Conservation (phyloP, 345 rosid genomes). For the Lepidium aucheri region DNA sequence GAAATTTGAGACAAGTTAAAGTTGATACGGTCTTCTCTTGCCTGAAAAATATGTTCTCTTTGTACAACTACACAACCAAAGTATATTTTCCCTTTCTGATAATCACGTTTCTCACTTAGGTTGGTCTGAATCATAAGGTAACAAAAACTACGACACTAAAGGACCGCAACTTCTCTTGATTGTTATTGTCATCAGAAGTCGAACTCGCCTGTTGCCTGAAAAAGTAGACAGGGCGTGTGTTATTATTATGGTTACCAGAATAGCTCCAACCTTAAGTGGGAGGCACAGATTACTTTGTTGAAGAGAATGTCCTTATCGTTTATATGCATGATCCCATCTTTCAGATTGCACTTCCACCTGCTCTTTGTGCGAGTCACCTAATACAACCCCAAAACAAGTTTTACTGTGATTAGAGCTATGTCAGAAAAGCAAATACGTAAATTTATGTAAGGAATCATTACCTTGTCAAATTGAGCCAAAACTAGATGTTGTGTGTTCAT, state of each 20-base stretch:
- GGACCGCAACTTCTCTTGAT: not conserved
- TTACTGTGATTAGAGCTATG: not conserved
- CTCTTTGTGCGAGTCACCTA: conserved; percentile 97
- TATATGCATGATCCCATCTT: conserved; percentile 97
- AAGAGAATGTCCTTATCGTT: conserved; percentile 88
- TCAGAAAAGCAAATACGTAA: not conserved
- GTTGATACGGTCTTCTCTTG: not conserved
- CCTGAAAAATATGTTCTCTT: conserved; percentile 41
- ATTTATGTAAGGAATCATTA: conserved; percentile 15
- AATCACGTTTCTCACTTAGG: conserved; percentile 21
- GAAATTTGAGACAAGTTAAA: not conserved
- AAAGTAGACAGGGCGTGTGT: not conserved
- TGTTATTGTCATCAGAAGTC: conserved; percentile 54
- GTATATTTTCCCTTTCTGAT: conserved; percentile 15
- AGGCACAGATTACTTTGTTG: conserved; percentile 49
- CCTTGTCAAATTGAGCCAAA: conserved; percentile 98
- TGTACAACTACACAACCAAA: conserved; percentile 54
- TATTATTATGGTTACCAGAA: not conserved
- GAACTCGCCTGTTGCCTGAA: conserved; percentile 91
- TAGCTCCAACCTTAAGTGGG: not conserved
- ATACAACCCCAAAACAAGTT: conserved; percentile 7
- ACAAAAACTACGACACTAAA: conserved; percentile 15
- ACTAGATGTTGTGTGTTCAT: conserved; percentile 91
- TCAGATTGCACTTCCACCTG: conserved; percentile 88
- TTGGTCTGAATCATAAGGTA: conserved; percentile 25